Evolutionary conservation across 2,329 filamentous ascomycete species (phyloP), one percentile per base, ranked within the genome.

Genomic region (Fusarium pininemorale): DNA sequence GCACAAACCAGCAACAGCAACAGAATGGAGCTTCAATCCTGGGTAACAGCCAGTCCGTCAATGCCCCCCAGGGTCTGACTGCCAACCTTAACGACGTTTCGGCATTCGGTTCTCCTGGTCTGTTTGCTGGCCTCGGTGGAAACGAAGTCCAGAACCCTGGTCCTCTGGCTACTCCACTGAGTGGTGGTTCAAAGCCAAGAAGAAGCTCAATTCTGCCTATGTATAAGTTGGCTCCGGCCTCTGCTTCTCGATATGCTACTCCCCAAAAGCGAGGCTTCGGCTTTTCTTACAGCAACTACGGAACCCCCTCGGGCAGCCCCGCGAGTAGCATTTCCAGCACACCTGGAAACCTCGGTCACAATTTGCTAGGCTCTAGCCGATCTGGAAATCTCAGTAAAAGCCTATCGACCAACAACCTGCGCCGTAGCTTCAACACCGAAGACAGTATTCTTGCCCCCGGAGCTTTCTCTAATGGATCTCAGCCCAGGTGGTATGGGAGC

Each of bases 271-370:
- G 93, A 63, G 94, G 94, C 10, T 98, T 94, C 80, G 96, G 96
- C 6, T 97, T 98, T 81, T 95, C 93, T 5, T 98, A 98, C 83
- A 97, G 95, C 73, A 95, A 92, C 6, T 98, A 97, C 77, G 94
- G 94, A 50, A 95, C 93, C 3, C 95, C 96, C 11, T 90, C 86
- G 42, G 91, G 87, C 65, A 94, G 90, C 75, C 89, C 89, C 28
- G 89, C 92, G 9, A 91, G 92, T 79, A 88, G 86, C 42, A 86
- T 89, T 48, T 82, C 81, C 7, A 94, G 92, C 81, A 93, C 93
- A 12, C 93, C 94, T 10, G 91, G 90, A 42, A 87, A 87, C 24
- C 84, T 93, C 58, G 89, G 90, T 30, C 90, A 90, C 79, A 95
- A 91, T 79, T 82, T 95, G 41, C 82, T 89, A 24, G 88, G 87